These are phyloP conservation scores for Ceratobasidium sp. DNA, from an alignment of 1,284 basidiomycete species.

Conservation along the genomic window DNA sequence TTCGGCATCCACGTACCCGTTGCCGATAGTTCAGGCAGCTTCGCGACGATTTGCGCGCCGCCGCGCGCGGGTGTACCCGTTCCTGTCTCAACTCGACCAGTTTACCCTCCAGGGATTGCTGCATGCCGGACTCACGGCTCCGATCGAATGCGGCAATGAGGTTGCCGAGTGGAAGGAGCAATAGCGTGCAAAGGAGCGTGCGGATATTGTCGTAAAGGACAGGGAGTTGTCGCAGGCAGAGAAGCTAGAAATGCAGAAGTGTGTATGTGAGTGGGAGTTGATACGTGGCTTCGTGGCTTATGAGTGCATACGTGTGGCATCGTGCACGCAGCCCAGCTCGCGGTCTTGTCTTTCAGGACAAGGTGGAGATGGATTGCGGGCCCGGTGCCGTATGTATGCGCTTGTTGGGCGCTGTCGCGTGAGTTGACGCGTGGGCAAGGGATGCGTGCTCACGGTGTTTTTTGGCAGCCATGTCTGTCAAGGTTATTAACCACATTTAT, in stretches of 20 bases:
- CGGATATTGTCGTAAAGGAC: too few species aligned
- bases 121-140: conserved; percentile 24
- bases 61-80: neutral
- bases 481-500: conserved; percentile 43
- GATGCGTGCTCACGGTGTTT: neutral
- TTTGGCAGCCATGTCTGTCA: conserved; percentile 32
- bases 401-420: conserved; percentile 13
- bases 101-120: conserved; percentile 25
- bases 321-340: conserved; percentile 2
- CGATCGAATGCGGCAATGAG: too few species aligned
- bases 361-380: conserved; percentile 2
- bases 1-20: conserved; percentile 15
- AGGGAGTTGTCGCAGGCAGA: too few species aligned
- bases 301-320: conserved; percentile 22
- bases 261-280: conserved; percentile 2
- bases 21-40: conserved; percentile 2
- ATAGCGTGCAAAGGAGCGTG: too few species aligned
- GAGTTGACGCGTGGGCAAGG: neutral
- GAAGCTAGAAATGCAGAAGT: conserved; percentile 21
- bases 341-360: neutral
- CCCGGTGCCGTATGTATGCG: conserved; percentile 13
- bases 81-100: neutral
- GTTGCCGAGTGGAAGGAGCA: too few species aligned
- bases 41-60: conserved; percentile 6
- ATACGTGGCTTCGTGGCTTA: neutral